Percentiles rank a stretch among this genome's conserved stretches.
phyloP scores from a whole-genome alignment of 805 yeast species.

The Lipomyces lipofer region DNA sequence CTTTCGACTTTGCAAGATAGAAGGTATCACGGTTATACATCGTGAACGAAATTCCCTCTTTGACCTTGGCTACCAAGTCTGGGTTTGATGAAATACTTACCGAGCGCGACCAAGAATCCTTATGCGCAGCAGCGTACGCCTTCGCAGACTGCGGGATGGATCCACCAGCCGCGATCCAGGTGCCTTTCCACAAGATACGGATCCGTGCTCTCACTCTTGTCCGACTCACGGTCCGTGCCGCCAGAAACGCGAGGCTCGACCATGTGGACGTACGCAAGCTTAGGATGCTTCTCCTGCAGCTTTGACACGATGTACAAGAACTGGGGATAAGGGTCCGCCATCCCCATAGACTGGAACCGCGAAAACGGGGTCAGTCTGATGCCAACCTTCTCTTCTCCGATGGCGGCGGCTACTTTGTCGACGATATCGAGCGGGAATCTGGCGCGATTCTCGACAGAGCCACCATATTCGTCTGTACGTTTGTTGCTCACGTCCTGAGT shows the following conservation, averaged over 20 bases:
- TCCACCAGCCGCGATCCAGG: conserved; percentile 32
- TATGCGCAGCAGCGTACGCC: conserved; percentile 12
- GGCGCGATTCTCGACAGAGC: conserved; percentile 59
- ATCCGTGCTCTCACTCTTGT: conserved; percentile 4
- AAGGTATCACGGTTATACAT: conserved; percentile 52
- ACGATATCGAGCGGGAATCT: conserved; percentile 53
- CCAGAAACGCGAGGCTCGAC: conserved; percentile 49
- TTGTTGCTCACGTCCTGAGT: conserved; percentile 47
- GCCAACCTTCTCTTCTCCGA: conserved; percentile 49
- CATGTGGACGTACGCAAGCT: conserved; percentile 46
- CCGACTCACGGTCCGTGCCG: conserved; percentile 18
- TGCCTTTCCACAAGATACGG: conserved; percentile 25
- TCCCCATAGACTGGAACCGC: conserved; percentile 36
- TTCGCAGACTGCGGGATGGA: conserved; percentile 28
- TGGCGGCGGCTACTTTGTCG: conserved; percentile 51
- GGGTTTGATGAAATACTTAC: conserved; percentile 57
- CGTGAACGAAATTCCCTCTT: conserved; percentile 45
- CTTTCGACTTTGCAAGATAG: conserved; percentile 38
- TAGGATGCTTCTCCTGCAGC: conserved; percentile 43
- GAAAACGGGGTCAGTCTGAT: conserved; percentile 46
- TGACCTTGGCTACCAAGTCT: conserved; percentile 51
- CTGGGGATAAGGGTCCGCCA: conserved; percentile 42
- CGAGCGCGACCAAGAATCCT: conserved; percentile 44
- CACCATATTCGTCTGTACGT: conserved; percentile 65
- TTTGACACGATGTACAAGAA: conserved; percentile 47